These are phyloP conservation scores for Hymenoscyphus infarciens DNA, from an alignment of 2,329 filamentous ascomycete species.

Conservation along the genomic window DNA sequence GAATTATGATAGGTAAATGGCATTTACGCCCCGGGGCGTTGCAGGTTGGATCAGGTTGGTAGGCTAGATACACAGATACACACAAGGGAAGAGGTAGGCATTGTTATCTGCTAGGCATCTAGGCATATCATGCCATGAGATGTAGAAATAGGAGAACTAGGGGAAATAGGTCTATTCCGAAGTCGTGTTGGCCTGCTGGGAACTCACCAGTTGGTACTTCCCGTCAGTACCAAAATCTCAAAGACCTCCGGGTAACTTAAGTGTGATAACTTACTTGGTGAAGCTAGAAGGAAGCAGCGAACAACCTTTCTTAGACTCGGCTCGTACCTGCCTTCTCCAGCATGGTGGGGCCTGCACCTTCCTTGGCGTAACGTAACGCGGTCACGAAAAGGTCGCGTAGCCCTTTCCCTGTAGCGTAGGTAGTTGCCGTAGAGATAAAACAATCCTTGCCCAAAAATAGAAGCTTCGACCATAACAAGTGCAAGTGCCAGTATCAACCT, in stretches of 20 bases:
- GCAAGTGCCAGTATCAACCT: background rate
- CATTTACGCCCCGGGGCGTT: slow-evolving; percentile 23
- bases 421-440: background rate
- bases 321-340: too few species aligned
- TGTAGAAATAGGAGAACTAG: too few species aligned
- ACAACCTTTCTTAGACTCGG: too few species aligned
- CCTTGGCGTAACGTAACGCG: slow-evolving; percentile 15
- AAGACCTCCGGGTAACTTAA: too few species aligned
- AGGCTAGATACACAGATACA: background rate
- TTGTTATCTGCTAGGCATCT: background rate
- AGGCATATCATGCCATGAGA: too few species aligned
- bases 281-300: too few species aligned
- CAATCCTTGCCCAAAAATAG: background rate
- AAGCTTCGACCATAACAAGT: background rate
- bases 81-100: background rate
- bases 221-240: too few species aligned
- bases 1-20: slow-evolving; percentile 16
- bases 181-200: too few species aligned
- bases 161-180: too few species aligned
- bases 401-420: background rate
- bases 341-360: background rate
- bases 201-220: too few species aligned
- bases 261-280: too few species aligned
- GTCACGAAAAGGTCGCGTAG: slow-evolving; percentile 13
- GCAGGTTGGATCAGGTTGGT: background rate